These are phyloP conservation scores for Claviceps sp. DNA, from an alignment of 2,329 filamentous ascomycete genomes.

Conservation along the genomic window DNA sequence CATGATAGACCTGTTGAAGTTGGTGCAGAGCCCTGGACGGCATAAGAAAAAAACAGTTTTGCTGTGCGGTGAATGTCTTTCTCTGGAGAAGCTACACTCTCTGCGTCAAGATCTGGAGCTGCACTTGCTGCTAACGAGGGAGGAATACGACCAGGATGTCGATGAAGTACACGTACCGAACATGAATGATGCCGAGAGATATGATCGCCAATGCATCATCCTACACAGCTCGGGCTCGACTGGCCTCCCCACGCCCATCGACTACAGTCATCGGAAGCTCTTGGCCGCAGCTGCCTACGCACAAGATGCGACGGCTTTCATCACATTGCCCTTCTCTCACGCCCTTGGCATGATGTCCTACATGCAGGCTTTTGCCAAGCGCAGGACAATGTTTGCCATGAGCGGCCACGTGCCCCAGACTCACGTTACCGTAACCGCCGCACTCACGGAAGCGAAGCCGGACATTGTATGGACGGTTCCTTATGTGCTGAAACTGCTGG, in stretches of 20 bases:
- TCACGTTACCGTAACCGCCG: constrained; percentile 28
- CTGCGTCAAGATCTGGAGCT: background rate
- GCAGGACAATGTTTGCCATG: constrained; percentile 37
- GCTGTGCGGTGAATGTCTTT: background rate
- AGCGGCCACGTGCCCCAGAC: constrained; percentile 43
- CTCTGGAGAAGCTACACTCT: background rate
- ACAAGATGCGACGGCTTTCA: constrained; percentile 32
- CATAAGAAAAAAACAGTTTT: background rate
- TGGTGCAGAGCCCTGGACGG: background rate
- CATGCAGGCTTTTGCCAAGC: constrained; percentile 35
- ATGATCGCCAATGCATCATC: background rate
- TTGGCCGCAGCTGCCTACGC: constrained; percentile 31
- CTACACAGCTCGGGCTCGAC: constrained; percentile 33
- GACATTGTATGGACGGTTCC: constrained; percentile 47
- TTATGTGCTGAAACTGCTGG: constrained; percentile 47
- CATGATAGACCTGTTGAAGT: background rate
- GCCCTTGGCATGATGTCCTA: constrained; percentile 43
- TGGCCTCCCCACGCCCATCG: constrained; percentile 49
- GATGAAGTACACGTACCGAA: background rate
- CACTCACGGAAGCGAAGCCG: constrained; percentile 27
- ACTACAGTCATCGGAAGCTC: constrained; percentile 37
- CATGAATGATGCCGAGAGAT: background rate
- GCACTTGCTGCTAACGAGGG: background rate
- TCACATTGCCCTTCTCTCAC: constrained; percentile 45
- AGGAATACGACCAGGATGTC: background rate